Conservation (phyloP, 441 rosid genomes). For the Croton setiger region DNA sequence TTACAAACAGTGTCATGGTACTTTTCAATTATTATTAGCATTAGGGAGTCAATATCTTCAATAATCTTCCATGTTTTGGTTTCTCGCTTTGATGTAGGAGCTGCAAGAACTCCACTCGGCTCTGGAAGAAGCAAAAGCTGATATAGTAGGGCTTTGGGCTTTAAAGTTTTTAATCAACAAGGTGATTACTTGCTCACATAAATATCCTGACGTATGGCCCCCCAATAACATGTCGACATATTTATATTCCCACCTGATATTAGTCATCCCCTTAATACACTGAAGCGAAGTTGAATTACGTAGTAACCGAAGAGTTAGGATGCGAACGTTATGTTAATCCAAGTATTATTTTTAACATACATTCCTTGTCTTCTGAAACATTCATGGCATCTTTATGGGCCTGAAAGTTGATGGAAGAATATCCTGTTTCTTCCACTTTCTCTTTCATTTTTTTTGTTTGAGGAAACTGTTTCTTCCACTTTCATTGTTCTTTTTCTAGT, state of each 20-base stretch:
- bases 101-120: slow-evolving; percentile 90
- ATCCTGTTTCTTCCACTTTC: no score
- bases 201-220: not conserved
- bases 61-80: not conserved
- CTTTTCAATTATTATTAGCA: not conserved
- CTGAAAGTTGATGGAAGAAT: not conserved
- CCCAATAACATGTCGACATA: not conserved
- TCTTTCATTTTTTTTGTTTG: no score
- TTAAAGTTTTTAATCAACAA: slow-evolving; percentile 66
- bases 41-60: not conserved
- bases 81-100: slow-evolving; percentile 46
- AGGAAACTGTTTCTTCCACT: not conserved
- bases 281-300: not conserved
- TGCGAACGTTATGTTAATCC: not conserved
- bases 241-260: not conserved
- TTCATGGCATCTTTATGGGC: not conserved
- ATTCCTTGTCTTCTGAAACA: not conserved
- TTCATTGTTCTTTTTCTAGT: not conserved
- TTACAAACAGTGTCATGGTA: not conserved
- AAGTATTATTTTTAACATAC: not conserved
- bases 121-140: slow-evolving; percentile 98
- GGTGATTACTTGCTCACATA: slow-evolving; percentile 35
- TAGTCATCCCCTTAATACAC: not conserved
- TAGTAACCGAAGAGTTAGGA: not conserved
- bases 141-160: slow-evolving; percentile 98